Base-by-base conservation (phyloP, 768 basidiomycete species). In the Lactarius tabidus region DNA sequence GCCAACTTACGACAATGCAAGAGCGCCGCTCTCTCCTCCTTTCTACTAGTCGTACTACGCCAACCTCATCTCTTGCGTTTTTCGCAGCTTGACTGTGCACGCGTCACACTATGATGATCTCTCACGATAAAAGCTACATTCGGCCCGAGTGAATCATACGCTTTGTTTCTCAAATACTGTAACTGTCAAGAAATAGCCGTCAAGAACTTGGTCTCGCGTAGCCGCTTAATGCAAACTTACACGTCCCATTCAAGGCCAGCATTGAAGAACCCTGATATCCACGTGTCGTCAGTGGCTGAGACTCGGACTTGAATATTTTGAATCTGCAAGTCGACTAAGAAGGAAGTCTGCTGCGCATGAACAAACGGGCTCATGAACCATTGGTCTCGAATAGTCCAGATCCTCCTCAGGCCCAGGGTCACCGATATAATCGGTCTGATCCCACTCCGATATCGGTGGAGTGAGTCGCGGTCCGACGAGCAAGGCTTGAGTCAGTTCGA, bases 401-500 rank as follows among this genome's bases (percentile, higher is more conserved):
- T 12, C 39, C 20, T 28, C 54, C 45, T 6, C 14, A 23, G 48
- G 23, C 14, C 48, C 26, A 33, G 33, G 33, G 26, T 5, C n/a
- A 5, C n/a, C 56, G 0, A 28, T 18, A 41, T 18, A 9, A 63
- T 53, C 26, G 48, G 58, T 29, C 62, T 61, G 62, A 70, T 65
- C 61, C 67, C 68, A 35, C 57, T 29, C 41, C 59, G 51, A 31
- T 45, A 70, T 48, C 68, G 64, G 36, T 60, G 62, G 18, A 45
- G 64, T 31, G 68, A 54, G 35, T 68, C 67, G 12, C 64, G 55
- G 26, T 70, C 67, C 23, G 67, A 61, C 87, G 58, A 92, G 78
- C 38, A 90, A 75, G 23, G 86, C 89, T 29, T 91, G 71, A 23
- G 88, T 75, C 31, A 89, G 74, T 0, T 41, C 87, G 89, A 71